A percentile compares a stretch with the other conserved stretches of the same genome.
These are phyloP conservation scores for Solanum clarkiae DNA, from an alignment of 257 asterid genomes.

Conservation along the genomic window DNA sequence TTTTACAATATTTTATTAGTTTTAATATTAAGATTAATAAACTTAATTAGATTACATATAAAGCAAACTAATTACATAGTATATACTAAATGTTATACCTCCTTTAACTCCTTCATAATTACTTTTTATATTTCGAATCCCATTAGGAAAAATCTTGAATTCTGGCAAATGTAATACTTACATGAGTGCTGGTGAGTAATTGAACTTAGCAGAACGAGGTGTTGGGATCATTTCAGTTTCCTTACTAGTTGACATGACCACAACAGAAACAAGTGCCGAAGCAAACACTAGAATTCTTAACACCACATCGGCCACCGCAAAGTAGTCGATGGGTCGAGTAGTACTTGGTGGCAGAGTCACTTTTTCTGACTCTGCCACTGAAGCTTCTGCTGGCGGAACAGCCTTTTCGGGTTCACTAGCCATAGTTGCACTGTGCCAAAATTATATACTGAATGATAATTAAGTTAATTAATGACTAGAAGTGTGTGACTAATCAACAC, in stretches of 20 bases:
- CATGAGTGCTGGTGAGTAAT: constrained; percentile 71
- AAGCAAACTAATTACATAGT: no score
- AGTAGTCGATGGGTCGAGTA: not conserved
- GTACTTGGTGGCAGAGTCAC: not conserved
- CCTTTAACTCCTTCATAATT: no score
- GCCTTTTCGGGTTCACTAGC: not conserved
- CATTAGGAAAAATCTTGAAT: not conserved
- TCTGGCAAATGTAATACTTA: constrained; percentile 14
- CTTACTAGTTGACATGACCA: constrained; percentile 55
- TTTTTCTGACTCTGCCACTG: constrained; percentile 6
- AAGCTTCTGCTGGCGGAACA: not conserved
- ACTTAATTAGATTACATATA: no score
- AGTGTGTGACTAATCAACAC: not conserved
- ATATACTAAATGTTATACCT: no score
- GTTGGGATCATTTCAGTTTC: constrained; percentile 19
- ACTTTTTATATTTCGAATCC: no score
- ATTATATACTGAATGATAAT: not conserved
- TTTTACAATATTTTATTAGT: no score
- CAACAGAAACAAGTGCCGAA: constrained; percentile 37
- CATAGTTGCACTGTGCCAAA: not conserved
- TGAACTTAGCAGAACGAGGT: constrained; percentile 40
- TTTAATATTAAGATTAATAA: no score
- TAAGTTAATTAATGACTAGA: not conserved
- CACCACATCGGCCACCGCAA: constrained; percentile 31
- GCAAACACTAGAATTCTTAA: constrained; percentile 55